phyloP scores from a whole-genome alignment of 345 rosid genomes.

The Gossypium raimondii region DNA sequence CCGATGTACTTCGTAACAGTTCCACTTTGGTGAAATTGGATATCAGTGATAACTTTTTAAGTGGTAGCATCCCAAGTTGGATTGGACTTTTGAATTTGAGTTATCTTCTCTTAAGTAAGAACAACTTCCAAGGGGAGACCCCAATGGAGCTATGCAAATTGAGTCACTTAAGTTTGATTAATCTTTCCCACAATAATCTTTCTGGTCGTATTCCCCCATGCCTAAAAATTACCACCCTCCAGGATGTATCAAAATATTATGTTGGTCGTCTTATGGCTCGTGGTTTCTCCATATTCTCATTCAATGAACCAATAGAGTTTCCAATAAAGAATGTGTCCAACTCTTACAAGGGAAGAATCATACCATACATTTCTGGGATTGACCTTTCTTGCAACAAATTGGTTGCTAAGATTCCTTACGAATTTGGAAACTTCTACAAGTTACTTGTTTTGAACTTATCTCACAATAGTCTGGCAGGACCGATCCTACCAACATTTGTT shows the following conservation, averaged over 20 bases:
- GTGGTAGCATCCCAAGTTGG: constrained; percentile 7
- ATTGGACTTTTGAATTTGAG: neutral
- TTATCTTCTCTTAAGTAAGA: constrained; percentile 20
- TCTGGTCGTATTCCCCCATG: constrained; percentile 13
- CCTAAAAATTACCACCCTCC: neutral
- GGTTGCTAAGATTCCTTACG: constrained; percentile 19
- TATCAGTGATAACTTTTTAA: neutral
- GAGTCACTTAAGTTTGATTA: constrained; percentile 4
- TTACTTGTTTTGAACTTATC: constrained; percentile 13
- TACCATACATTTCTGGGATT: constrained; percentile 2
- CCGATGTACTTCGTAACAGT: neutral
- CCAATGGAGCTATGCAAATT: constrained; percentile 19
- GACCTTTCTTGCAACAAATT: constrained; percentile 29
- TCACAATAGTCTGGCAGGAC: constrained; percentile 15
- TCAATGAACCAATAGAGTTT: neutral
- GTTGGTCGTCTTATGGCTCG: neutral
- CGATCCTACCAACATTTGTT: constrained; percentile 21
- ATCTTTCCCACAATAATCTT: constrained; percentile 27
- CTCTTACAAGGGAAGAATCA: constrained; percentile 7
- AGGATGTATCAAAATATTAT: neutral
- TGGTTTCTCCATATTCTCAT: neutral
- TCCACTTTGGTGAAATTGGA: neutral
- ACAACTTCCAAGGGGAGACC: constrained; percentile 19
- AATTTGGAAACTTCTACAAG: neutral
- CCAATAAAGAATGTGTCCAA: constrained; percentile 17